Percentiles rank a stretch among this genome's conserved stretches.
phyloP scores from a whole-genome alignment of 257 asterid genomes.

The Coffea eugenioides region DNA sequence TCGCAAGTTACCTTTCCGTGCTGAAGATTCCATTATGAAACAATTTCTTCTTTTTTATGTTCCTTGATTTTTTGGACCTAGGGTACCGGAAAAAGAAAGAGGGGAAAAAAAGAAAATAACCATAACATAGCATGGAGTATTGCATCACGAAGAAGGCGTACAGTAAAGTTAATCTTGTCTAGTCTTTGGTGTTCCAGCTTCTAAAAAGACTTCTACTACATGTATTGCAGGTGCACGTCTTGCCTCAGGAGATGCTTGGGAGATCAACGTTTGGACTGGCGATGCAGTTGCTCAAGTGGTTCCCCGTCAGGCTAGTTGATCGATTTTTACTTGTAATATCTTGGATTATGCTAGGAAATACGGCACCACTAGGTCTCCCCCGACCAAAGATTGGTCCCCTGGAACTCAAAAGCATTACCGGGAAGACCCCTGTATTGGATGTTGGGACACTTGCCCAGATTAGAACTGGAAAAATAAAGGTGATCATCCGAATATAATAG shows the following conservation, averaged over 20 bases:
- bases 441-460: slow-evolving; percentile 32
- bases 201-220: not conserved
- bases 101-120: not conserved
- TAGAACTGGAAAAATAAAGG: slow-evolving; percentile 35
- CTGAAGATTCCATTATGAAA: not conserved
- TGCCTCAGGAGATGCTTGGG: slow-evolving; percentile 41
- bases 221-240: slow-evolving; percentile 35
- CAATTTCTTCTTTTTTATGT: not conserved
- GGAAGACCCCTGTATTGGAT: slow-evolving; percentile 43
- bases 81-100: not conserved
- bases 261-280: slow-evolving; percentile 46
- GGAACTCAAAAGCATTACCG: slow-evolving; percentile 27
- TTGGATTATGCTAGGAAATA: slow-evolving; percentile 32
- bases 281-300: slow-evolving; percentile 35
- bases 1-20: not conserved
- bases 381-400: slow-evolving; percentile 41
- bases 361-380: slow-evolving; percentile 25
- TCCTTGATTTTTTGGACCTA: not conserved
- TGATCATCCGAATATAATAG: not conserved
- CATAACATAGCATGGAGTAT: not conserved
- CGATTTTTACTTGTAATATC: slow-evolving; percentile 28
- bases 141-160: not conserved
- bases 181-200: not conserved
- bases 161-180: not conserved
- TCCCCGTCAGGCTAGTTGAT: slow-evolving; percentile 36